Base-by-base conservation (phyloP, 768 basidiomycete genomes). In the Trametes coccinea region DNA sequence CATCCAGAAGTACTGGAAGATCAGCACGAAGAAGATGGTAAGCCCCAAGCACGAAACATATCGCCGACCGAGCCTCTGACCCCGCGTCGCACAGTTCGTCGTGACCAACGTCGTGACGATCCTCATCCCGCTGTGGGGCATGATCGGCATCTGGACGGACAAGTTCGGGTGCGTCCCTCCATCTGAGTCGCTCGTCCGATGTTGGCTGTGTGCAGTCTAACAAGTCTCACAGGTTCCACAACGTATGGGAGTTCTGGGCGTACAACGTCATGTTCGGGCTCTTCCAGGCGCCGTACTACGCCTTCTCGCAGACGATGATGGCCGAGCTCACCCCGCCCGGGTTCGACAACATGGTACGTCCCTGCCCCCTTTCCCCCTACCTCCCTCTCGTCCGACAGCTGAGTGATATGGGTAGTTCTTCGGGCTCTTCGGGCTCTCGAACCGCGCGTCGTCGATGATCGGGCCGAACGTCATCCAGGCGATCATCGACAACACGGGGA, bases 281-380 rank as follows among this genome's bases (percentile, higher is more conserved):
- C 8, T 92, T 92, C 79, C 89, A 93, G 76, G 89, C 89, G 1
- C 92, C 92, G 0, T 95, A 92, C 74, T 94, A 91, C 70, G 90
- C 93, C 0, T 92, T 89, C 70, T 85, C 90, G 3, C 87, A 90
- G 70, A 92, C 89, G 0, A 89, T 91, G 88, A 92, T 92, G 90
- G 89, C 90, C 0, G 93, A 95, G 72, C 82, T 95, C 10, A 86
- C 89, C 5, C 92, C 92, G 11, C 89, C 90, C 1, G 93, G 92
- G 0, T 94, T 90, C 69, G 92, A 94, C 66, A 91, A 92, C 69
- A 92, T 85, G 84, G 83, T 81, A 58, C 22, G 69, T 55, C 34
- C 22, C 22, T 22, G 22, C 22, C 22, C 22, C 22, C 22, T 22
- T 22, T 22, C 22, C 22, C 31, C 10, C n/a, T 40, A 11, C 47